Conservation (phyloP, 352 stramenopile species). For the Globisporangium iwayamae region DNA sequence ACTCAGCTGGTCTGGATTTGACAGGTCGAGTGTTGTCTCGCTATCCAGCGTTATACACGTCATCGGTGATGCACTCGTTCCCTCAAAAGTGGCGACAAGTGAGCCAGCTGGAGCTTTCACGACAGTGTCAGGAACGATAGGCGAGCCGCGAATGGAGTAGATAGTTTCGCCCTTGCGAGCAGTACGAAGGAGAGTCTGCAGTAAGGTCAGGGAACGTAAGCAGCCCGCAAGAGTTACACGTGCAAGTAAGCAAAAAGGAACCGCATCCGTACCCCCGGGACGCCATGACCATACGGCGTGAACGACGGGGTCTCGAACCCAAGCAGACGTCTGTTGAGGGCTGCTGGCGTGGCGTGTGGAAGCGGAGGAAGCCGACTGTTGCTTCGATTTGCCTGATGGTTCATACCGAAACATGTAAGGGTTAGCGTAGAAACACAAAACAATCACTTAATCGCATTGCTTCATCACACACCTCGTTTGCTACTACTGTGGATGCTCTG, state of each 20-base stretch:
- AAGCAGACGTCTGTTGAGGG: constrained; percentile 23
- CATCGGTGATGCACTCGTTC: constrained; percentile 31
- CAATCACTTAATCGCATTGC: not conserved
- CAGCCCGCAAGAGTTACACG: not conserved
- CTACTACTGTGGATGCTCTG: not conserved
- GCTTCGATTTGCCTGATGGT: not conserved
- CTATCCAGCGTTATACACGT: constrained; percentile 60
- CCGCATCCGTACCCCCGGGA: constrained; percentile 28
- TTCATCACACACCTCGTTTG: not conserved
- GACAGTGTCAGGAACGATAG: constrained; percentile 54
- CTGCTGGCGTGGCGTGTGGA: constrained; percentile 9
- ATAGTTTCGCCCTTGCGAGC: constrained; percentile 68
- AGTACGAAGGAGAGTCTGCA: constrained; percentile 54
- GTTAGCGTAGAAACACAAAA: not conserved
- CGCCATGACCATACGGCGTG: constrained; percentile 13
- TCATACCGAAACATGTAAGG: not conserved
- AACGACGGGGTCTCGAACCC: constrained; percentile 42
- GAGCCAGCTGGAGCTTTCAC: constrained; percentile 49
- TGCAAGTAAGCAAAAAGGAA: not conserved
- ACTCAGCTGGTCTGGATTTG: constrained; percentile 56
- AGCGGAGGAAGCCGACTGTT: not conserved
- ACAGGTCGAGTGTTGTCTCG: constrained; percentile 58
- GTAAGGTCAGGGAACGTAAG: not conserved
- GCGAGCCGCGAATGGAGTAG: constrained; percentile 68
- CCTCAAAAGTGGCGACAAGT: constrained; percentile 62